Evolutionary conservation across 2,329 filamentous ascomycete species (phyloP).

Genomic region (Exophiala bonariae): DNA sequence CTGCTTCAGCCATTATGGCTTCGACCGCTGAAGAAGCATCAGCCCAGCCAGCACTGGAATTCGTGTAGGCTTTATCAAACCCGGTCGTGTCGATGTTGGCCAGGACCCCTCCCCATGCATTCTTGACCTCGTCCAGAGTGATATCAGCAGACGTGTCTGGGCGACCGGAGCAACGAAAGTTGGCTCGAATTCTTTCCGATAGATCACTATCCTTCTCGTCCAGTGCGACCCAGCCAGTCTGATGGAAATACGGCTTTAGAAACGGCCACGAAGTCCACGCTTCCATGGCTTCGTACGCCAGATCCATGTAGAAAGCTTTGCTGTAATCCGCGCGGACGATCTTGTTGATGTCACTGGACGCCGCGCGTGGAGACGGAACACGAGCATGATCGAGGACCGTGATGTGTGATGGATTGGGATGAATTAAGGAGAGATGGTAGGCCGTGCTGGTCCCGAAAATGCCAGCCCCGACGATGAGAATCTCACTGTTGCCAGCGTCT

Average conservation of each 20-base stretch:
- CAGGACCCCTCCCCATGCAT: conserved; percentile 44
- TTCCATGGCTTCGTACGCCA: conserved; percentile 66
- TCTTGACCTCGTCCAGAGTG: conserved; percentile 40
- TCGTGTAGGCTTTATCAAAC: conserved; percentile 48
- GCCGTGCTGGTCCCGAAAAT: conserved; percentile 67
- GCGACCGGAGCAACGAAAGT: conserved; percentile 51
- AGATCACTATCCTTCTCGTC: conserved; percentile 50
- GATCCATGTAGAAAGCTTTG: conserved; percentile 61
- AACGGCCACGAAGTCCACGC: conserved; percentile 60
- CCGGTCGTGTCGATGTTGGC: conserved; percentile 37
- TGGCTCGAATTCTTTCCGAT: conserved; percentile 53
- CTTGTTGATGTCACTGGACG: conserved; percentile 74
- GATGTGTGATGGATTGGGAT: conserved; percentile 42
- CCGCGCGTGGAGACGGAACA: conserved; percentile 43
- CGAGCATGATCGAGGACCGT: conserved; percentile 60
- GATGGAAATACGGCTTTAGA: conserved; percentile 58
- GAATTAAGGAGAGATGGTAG: conserved; percentile 50
- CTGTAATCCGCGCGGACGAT: conserved; percentile 70
- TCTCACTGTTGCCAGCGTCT: conserved; percentile 14
- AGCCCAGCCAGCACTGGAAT: conserved; percentile 55
- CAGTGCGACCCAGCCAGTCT: conserved; percentile 61
- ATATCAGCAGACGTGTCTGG: conserved; percentile 44
- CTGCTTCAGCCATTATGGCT: conserved; percentile 45
- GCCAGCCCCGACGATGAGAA: conserved; percentile 63
- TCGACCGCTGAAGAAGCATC: conserved; percentile 50